phyloP scores from a whole-genome alignment of 345 rosid species.

The Bruguiera parviflora region DNA sequence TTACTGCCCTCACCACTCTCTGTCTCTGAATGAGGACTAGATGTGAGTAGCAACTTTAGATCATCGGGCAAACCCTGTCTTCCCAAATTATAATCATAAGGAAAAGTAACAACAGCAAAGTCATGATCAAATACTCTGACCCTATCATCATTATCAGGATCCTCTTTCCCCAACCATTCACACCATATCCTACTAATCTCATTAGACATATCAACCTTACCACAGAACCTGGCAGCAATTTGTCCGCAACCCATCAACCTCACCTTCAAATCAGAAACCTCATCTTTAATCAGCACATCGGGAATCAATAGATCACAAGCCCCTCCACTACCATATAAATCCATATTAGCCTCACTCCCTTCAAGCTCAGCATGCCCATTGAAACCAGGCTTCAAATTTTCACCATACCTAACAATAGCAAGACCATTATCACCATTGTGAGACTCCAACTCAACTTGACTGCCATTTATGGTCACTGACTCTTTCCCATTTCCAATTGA shows the following conservation, averaged over 20 bases:
- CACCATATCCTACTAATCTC: constrained; percentile 77
- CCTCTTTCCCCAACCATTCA: constrained; percentile 73
- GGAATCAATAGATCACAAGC: constrained; percentile 42
- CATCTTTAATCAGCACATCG: constrained; percentile 54
- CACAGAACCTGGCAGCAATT: constrained; percentile 54
- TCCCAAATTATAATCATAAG: constrained; percentile 53
- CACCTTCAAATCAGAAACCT: constrained; percentile 54
- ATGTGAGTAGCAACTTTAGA: constrained; percentile 49
- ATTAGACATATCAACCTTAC: constrained; percentile 28
- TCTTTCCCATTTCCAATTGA: constrained; percentile 37
- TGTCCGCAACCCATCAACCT: constrained; percentile 52
- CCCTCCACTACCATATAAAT: constrained; percentile 14
- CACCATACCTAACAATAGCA: constrained; percentile 54
- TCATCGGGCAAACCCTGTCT: constrained; percentile 61
- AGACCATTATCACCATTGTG: constrained; percentile 32
- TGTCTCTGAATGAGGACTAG: constrained; percentile 33
- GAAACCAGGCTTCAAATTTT: constrained; percentile 12
- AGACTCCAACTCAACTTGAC: constrained; percentile 30
- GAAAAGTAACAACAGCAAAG: constrained; percentile 15
- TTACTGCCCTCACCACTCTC: constrained; percentile 36
- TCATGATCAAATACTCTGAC: constrained; percentile 39
- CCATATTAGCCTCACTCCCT: not conserved
- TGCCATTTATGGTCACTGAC: constrained; percentile 16
- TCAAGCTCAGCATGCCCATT: constrained; percentile 19
- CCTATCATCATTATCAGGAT: constrained; percentile 31